phyloP scores from a whole-genome alignment of 1,139 yeast genomes.

The Yamadazyma membranifaciens region DNA sequence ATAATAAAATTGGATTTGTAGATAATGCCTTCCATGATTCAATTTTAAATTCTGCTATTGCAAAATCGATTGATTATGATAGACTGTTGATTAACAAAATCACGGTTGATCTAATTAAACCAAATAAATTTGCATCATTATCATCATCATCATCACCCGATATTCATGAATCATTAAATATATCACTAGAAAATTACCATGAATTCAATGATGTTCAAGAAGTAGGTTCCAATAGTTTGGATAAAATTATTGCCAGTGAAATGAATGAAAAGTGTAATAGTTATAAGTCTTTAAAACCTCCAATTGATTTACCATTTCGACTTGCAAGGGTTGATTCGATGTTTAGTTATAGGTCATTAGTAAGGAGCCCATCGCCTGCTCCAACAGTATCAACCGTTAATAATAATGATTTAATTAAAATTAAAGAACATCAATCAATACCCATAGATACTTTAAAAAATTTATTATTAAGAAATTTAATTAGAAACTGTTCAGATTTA shows the following conservation, averaged over 20 bases:
- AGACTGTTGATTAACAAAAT: slow-evolving; percentile 3
- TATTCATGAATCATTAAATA: neutral
- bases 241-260: too few relatives aligned
- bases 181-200: neutral
- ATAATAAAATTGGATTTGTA: slow-evolving; percentile 4
- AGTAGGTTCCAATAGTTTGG: neutral
- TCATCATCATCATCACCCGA: neutral
- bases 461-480: slow-evolving; percentile 26
- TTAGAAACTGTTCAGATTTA: slow-evolving; percentile 23
- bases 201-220: slow-evolving; percentile 1
- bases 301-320: slow-evolving; percentile 9
- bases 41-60: slow-evolving; percentile 12
- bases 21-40: slow-evolving; percentile 8
- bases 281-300: slow-evolving; percentile 1
- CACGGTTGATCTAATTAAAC: slow-evolving; percentile 1
- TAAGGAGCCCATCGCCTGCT: slow-evolving; percentile 21
- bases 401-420: slow-evolving; percentile 14
- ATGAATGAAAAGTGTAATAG: neutral
- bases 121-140: neutral
- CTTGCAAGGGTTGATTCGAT: slow-evolving; percentile 11
- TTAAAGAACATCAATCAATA: slow-evolving; percentile 19
- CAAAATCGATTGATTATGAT: slow-evolving; percentile 14
- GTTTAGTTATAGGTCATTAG: slow-evolving; percentile 7
- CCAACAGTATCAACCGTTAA: slow-evolving; percentile 20
- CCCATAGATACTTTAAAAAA: slow-evolving; percentile 23